phyloP scores from a whole-genome alignment of 148 eudicot species.

The Camellia sinensis region DNA sequence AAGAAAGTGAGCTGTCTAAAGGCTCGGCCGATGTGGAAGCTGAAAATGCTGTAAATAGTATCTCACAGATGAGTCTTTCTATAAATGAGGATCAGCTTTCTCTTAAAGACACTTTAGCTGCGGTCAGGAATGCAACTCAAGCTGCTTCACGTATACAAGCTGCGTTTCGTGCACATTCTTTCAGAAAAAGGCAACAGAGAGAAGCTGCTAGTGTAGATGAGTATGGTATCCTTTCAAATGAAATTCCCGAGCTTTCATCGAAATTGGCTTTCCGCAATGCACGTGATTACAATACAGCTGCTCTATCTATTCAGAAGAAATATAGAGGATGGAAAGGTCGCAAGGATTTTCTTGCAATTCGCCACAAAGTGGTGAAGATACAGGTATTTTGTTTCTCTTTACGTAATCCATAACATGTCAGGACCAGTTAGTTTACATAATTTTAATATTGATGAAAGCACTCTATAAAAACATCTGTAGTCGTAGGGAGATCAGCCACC shows the following conservation, averaged over 20 bases:
- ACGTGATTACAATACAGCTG: slow-evolving; percentile 64
- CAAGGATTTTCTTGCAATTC: slow-evolving; percentile 64
- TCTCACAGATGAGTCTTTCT: slow-evolving; percentile 35
- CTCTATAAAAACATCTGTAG: background rate
- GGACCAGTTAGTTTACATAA: background rate
- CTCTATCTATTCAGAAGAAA: slow-evolving; percentile 86
- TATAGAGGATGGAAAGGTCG: slow-evolving; percentile 89
- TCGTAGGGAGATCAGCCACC: background rate
- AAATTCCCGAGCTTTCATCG: slow-evolving; percentile 60
- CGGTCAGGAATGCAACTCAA: slow-evolving; percentile 72
- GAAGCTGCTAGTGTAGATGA: slow-evolving; percentile 51
- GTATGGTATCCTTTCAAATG: slow-evolving; percentile 44
- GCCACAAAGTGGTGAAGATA: slow-evolving; percentile 92
- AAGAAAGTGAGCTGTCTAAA: slow-evolving; percentile 71
- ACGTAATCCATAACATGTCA: background rate
- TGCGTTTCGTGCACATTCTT: slow-evolving; percentile 94
- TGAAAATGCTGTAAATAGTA: slow-evolving; percentile 52
- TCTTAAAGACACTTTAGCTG: slow-evolving; percentile 65
- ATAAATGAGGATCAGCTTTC: slow-evolving; percentile 53
- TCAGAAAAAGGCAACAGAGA: slow-evolving; percentile 62
- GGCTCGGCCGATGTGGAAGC: slow-evolving; percentile 72
- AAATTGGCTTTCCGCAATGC: slow-evolving; percentile 61
- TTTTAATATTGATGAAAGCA: background rate
- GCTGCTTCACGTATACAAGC: slow-evolving; percentile 94
- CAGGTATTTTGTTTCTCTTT: slow-evolving; percentile 51